Evolutionary conservation across 139 green algal genomes (phyloP).

Genomic region (Astrephomene gubernaculifera): DNA sequence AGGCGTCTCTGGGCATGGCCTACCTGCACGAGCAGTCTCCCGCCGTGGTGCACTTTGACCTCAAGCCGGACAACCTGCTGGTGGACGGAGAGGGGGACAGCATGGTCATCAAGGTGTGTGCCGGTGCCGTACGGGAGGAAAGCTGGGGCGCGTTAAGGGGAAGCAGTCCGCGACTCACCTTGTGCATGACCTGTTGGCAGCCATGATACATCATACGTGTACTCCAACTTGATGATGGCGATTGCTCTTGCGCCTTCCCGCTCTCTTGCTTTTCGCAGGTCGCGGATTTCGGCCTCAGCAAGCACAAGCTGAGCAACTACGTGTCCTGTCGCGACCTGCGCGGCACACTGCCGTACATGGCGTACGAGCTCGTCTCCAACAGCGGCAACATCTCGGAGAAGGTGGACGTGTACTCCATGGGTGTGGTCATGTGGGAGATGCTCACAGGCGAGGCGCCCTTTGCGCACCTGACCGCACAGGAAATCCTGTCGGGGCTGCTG

Average conservation of each 20-base stretch:
- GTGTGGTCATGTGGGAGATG: slow-evolving; percentile 82
- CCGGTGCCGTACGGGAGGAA: not conserved
- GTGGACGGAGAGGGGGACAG: slow-evolving; percentile 75
- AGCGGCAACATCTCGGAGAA: slow-evolving; percentile 72
- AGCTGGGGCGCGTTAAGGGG: no score
- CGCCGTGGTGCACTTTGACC: slow-evolving; percentile 94
- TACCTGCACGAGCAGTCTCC: slow-evolving; percentile 87
- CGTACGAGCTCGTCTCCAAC: slow-evolving; percentile 72
- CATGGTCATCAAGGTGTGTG: slow-evolving; percentile 55
- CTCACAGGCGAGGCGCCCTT: slow-evolving; percentile 66
- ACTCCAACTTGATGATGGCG: no score
- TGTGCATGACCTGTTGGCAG: no score
- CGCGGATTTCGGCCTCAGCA: slow-evolving; percentile 89
- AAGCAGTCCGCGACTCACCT: no score
- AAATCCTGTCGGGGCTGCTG: slow-evolving; percentile 76
- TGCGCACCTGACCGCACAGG: slow-evolving; percentile 72
- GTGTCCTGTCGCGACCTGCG: slow-evolving; percentile 72
- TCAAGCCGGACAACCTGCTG: slow-evolving; percentile 95
- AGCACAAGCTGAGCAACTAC: slow-evolving; percentile 82
- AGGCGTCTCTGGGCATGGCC: slow-evolving; percentile 84
- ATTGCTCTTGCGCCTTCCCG: not conserved
- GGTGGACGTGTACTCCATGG: slow-evolving; percentile 75
- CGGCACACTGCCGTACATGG: slow-evolving; percentile 80
- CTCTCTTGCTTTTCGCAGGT: slow-evolving; percentile 63
- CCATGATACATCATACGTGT: no score